These are phyloP conservation scores for Phlebiopsis flavidoalba DNA, from an alignment of 768 basidiomycete genomes.

Conservation along the genomic window DNA sequence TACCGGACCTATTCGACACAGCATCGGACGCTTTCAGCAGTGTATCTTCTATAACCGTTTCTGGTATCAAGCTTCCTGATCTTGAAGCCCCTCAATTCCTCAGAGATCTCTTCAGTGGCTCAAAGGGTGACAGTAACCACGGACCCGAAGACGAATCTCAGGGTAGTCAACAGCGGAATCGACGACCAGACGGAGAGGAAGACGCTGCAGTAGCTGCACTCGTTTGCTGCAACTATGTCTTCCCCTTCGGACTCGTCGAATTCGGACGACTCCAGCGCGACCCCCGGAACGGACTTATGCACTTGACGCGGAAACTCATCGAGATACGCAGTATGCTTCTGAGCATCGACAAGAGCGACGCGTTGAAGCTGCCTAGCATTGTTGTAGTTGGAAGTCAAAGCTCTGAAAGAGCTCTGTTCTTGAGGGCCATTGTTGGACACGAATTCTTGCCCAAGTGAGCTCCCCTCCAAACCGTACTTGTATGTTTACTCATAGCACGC, in stretches of 20 bases:
- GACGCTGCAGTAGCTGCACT: conserved; percentile 62
- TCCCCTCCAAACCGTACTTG: neutral
- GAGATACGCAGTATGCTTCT: conserved; percentile 94
- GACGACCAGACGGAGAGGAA: conserved; percentile 47
- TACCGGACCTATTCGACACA: conserved; percentile 61
- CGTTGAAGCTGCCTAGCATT: conserved; percentile 92
- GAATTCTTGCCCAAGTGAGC: conserved; percentile 96
- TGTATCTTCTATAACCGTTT: conserved; percentile 41
- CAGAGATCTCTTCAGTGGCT: conserved; percentile 50
- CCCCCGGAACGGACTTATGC: conserved; percentile 81
- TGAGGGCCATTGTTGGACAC: conserved; percentile 95
- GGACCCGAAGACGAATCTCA: conserved; percentile 30
- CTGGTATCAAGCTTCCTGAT: conserved; percentile 52
- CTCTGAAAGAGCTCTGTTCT: conserved; percentile 95
- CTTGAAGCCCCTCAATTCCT: conserved; percentile 62
- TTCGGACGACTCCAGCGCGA: conserved; percentile 21
- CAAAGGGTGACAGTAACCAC: conserved; percentile 14
- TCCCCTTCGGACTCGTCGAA: conserved; percentile 67
- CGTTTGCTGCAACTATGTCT: conserved; percentile 74
- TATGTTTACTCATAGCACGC: neutral
- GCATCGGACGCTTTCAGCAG: conserved; percentile 67
- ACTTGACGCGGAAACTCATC: conserved; percentile 91
- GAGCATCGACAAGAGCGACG: conserved; percentile 93
- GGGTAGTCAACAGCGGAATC: conserved; percentile 34
- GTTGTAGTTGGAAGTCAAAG: conserved; percentile 99